Percentiles rank a stretch among this genome's conserved stretches.
These are phyloP conservation scores for Oryza glumipatula DNA, from an alignment of 176 grass and related monocot genomes.

Conservation along the genomic window DNA sequence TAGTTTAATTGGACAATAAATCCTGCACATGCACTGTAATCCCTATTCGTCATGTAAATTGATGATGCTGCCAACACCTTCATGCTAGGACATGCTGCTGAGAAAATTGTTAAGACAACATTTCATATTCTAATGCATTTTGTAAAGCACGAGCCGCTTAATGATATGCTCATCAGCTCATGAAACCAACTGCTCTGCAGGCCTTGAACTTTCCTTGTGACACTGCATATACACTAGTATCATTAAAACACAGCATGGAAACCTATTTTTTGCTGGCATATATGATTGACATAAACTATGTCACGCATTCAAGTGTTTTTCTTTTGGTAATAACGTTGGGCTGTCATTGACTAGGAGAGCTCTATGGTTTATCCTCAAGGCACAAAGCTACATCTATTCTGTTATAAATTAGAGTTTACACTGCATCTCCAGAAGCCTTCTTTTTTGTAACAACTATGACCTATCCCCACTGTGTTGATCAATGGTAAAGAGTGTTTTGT, in stretches of 20 bases:
- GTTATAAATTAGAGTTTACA: background rate
- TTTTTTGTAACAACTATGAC: background rate
- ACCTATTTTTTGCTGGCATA: too few species aligned
- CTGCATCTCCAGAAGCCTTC: background rate
- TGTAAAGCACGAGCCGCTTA: background rate
- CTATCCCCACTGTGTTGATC: background rate
- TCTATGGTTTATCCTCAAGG: background rate
- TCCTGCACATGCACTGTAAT: background rate
- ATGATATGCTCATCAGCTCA: background rate
- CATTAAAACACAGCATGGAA: background rate
- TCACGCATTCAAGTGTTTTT: background rate
- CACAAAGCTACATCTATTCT: background rate
- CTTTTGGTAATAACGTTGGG: background rate
- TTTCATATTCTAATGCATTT: background rate
- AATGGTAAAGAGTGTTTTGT: background rate
- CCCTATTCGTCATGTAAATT: background rate
- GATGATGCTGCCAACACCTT: background rate
- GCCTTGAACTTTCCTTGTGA: background rate
- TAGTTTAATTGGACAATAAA: background rate
- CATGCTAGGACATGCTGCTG: background rate
- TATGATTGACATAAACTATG: conserved; percentile 18
- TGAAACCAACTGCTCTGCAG: background rate
- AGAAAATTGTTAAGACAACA: background rate
- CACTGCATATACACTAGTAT: background rate
- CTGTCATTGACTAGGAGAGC: background rate